phyloP scores from a whole-genome alignment of 1,139 yeast species.

The Debaryomyces robertsiae region DNA sequence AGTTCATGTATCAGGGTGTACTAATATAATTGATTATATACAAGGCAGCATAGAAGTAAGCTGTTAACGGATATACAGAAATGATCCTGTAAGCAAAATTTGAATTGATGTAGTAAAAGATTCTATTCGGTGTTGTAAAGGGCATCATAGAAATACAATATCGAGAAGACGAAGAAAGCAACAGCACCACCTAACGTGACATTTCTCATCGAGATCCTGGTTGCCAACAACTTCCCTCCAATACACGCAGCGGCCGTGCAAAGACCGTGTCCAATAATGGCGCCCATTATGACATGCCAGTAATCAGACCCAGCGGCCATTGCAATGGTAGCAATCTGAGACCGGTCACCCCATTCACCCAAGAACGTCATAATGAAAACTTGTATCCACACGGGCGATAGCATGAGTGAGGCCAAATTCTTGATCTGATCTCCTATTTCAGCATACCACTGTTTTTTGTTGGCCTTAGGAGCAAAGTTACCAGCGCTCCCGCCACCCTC shows the following conservation, averaged over 20 bases:
- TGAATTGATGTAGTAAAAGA: too few species aligned
- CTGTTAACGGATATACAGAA: background rate
- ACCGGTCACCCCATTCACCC: conserved; percentile 99
- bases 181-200: conserved; percentile 89
- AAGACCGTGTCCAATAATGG: conserved; percentile 84
- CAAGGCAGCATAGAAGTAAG: background rate
- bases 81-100: conserved; percentile 2
- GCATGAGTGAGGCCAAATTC: conserved; percentile 60
- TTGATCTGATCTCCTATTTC: conserved; percentile 38
- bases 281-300: conserved; percentile 88
- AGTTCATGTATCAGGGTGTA: conserved; percentile 46
- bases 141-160: conserved; percentile 77
- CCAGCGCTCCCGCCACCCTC: conserved; percentile 53
- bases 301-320: conserved; percentile 97
- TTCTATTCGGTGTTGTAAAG: conserved; percentile 36
- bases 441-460: conserved; percentile 25
- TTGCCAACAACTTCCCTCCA: conserved; percentile 90
- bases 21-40: conserved; percentile 14
- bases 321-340: conserved; percentile 97
- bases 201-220: conserved; percentile 86
- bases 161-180: conserved; percentile 81
- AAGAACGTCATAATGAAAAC: conserved; percentile 94
- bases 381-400: conserved; percentile 93
- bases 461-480: conserved; percentile 12
- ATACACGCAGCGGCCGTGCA: conserved; percentile 92